Base-by-base conservation (phyloP, 1,284 basidiomycete species). In the Rhizopogon hawkerae region DNA sequence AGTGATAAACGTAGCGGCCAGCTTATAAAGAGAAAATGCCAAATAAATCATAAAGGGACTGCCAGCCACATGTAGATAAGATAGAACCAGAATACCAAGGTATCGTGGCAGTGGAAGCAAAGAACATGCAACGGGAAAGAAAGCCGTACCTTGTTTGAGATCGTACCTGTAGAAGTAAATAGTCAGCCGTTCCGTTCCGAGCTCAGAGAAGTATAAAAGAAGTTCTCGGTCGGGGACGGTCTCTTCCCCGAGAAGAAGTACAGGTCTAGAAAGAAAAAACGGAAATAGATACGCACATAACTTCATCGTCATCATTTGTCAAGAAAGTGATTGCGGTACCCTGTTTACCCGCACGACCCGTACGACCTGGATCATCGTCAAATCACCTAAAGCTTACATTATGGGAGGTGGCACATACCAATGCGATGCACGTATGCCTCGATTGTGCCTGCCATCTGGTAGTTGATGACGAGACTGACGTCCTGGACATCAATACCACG, bases 401-500 rank as follows among this genome's bases (percentile, higher is more conserved):
- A 13, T 24, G 23, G 51, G 10, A 31, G 44, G 9, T 29, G 44
- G 21, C 29, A 65, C 74, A 46, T 62, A 83, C 94, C 95, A 60
- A 98, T 97, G 66, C 96, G 85, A 70, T 98, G 95, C 48, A 97
- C 89, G 64, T 98, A 98, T 46, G 88, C 90, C 65, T 98, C 95
- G 66, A 99, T 98, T 24, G 87, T 89, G 60, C 82, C 85, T 8
- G 92, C 81, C 92, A 98, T 98, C 69, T 95, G 91, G 75, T 85
- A 98, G 69, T 98, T 98, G 76, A 98, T 83, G 56, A 98, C 95
- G 48, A 97, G 74, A 50, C 85, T 89, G 53, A 98, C 94, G 66
- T 98, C 91, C 55, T 92, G 89, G 3, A 98, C 92, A 70, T 99
- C 96, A 66, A 98, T 98, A 79, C 95, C 95, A 64, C 95, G 87